phyloP scores from a whole-genome alignment of 2,329 filamentous ascomycete genomes.

The Colletotrichum noveboracense region DNA sequence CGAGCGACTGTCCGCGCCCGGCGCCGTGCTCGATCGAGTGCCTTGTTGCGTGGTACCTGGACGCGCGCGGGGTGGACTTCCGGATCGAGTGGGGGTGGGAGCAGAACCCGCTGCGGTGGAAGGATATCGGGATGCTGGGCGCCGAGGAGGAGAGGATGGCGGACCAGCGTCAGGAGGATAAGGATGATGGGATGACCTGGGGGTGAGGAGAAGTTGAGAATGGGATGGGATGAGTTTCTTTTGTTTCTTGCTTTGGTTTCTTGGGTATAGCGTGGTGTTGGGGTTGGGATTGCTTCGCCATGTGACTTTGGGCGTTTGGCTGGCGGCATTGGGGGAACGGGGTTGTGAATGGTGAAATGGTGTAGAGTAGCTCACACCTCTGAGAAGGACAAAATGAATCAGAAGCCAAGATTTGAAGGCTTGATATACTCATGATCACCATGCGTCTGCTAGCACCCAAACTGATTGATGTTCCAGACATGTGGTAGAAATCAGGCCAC shows the following conservation, averaged over 20 bases:
- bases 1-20: conserved; percentile 14
- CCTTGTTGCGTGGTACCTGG: conserved; percentile 19
- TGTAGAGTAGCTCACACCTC: neutral
- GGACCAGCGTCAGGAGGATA: neutral
- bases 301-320: neutral
- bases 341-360: neutral
- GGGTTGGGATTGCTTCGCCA: neutral
- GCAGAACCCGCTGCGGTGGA: neutral
- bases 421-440: neutral
- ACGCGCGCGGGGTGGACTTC: conserved; percentile 19
- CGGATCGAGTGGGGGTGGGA: conserved; percentile 21
- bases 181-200: conserved; percentile 9
- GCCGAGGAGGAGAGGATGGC: conserved; percentile 13
- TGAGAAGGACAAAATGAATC: neutral
- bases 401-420: neutral
- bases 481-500: neutral
- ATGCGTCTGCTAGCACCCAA: neutral
- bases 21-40: conserved; percentile 24
- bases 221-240: neutral
- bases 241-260: neutral
- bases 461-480: neutral
- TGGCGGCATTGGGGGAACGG: neutral
- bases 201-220: neutral
- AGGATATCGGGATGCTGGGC: neutral
- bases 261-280: conserved; percentile 11